Base-by-base conservation (phyloP, 2,329 filamentous ascomycete species). In the Apiospora sp. region DNA sequence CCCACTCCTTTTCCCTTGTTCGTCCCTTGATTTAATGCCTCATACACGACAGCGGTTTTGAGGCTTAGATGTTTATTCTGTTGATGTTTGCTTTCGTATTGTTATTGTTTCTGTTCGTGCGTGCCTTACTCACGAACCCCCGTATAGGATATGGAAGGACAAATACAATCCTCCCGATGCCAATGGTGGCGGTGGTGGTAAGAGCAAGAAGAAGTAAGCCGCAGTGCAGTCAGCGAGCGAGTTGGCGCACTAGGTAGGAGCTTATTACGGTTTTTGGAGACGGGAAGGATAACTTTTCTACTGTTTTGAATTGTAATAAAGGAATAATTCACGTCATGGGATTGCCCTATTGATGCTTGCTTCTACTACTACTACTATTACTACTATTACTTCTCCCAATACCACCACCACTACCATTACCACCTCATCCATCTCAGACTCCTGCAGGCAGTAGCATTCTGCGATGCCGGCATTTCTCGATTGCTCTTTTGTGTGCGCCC, bases 101-200 rank as follows among this genome's bases (percentile, higher is more conserved):
- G 22, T 37, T 37, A 37, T 41, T 4, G 14, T 61, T 58, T 5
- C 1, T 58, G 12, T n/a, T 16, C 27, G 54, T 22, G 8, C 19
- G 19, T n/a, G 58, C 58, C 34, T 64, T 61, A 61, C 54, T 79
- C 68, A 80, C 77, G 76, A 77, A 24, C 5, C 8, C 19, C 69
- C 71, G 69, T 80, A 97, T 80, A 97, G 94, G 95, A 98, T 98
- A 80, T 98, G 96, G 94, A 98, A 98, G 83, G 95, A 97, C 75
- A 98, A 98, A 85, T 98, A 98, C 85, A 89, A 89, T 78, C 86
- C 88, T 46, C 84, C 81, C 27, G 79, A 81, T 44, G 80, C 81
- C 72, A 77, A 78, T 37, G 78, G 78, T 70, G 34, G 34, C 19
- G 27, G 51, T 64, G 27, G 51, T 64, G 58, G 58, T 64, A 64